phyloP scores from a whole-genome alignment of 441 rosid genomes.

The Croton setiger region DNA sequence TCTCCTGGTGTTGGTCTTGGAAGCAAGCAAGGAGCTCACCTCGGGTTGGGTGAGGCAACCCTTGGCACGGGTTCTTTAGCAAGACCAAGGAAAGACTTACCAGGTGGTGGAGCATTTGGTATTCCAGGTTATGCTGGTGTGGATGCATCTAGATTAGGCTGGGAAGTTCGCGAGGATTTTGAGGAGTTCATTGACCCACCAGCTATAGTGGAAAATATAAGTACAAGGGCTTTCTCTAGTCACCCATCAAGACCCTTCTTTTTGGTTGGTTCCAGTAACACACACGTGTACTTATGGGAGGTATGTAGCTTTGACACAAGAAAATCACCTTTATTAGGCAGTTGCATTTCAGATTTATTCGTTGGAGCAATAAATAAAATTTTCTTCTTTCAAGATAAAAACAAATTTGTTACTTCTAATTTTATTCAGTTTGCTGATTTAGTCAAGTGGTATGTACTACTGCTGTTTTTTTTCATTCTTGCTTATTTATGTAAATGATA shows the following conservation, averaged over 20 bases:
- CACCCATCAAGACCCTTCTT: conserved; percentile 93
- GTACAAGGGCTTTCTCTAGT: conserved; percentile 79
- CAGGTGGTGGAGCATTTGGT: conserved; percentile 59
- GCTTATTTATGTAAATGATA: background rate
- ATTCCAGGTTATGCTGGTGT: conserved; percentile 66
- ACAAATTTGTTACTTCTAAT: background rate
- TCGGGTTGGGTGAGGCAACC: conserved; percentile 80
- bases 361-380: background rate
- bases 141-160: conserved; percentile 74
- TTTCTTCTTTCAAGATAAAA: background rate
- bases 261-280: conserved; percentile 92
- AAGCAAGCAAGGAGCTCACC: conserved; percentile 71
- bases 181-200: conserved; percentile 77
- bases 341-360: background rate
- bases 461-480: background rate
- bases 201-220: conserved; percentile 64
- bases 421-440: background rate
- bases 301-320: conserved; percentile 42
- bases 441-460: background rate
- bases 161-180: conserved; percentile 76
- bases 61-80: conserved; percentile 51
- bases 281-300: conserved; percentile 95
- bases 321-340: background rate
- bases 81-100: conserved; percentile 46
- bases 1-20: conserved; percentile 81